Evolutionary conservation across 768 basidiomycete species (phyloP).

Genomic region (Tephrocybe sp.): DNA sequence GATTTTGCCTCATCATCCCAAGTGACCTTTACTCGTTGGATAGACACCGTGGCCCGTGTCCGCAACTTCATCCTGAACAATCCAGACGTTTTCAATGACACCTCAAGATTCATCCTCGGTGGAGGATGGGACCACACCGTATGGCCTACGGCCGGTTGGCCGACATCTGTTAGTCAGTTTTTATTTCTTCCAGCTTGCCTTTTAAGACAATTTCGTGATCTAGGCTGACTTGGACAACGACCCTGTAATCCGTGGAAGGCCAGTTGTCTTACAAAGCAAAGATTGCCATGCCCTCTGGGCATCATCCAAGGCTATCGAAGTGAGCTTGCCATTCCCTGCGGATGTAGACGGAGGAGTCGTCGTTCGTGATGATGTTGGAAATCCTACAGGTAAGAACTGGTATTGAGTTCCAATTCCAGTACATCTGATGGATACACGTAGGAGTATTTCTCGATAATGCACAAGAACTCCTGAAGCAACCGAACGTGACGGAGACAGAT

Average conservation of each 20-base stretch:
- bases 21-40: not conserved
- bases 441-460: slow-evolving; percentile 87
- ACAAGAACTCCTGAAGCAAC: slow-evolving; percentile 66
- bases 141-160: slow-evolving; percentile 61
- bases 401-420: not conserved
- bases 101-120: slow-evolving; percentile 64
- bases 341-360: slow-evolving; percentile 80
- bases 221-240: slow-evolving; percentile 75
- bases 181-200: not conserved
- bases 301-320: slow-evolving; percentile 56
- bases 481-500: slow-evolving; percentile 60
- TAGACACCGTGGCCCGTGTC: slow-evolving; percentile 64
- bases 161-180: slow-evolving; percentile 54
- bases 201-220: not conserved
- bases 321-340: slow-evolving; percentile 61
- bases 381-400: slow-evolving; percentile 60
- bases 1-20: not conserved
- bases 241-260: slow-evolving; percentile 61
- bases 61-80: slow-evolving; percentile 57
- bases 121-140: slow-evolving; percentile 92
- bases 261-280: slow-evolving; percentile 77
- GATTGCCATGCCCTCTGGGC: slow-evolving; percentile 92
- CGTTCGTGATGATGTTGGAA: slow-evolving; percentile 59
- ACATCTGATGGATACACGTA: slow-evolving; percentile 20
- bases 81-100: slow-evolving; percentile 54